Evolutionary conservation across 2,329 filamentous ascomycete genomes (phyloP).

Genomic region (Pseudogymnoascus sp.): DNA sequence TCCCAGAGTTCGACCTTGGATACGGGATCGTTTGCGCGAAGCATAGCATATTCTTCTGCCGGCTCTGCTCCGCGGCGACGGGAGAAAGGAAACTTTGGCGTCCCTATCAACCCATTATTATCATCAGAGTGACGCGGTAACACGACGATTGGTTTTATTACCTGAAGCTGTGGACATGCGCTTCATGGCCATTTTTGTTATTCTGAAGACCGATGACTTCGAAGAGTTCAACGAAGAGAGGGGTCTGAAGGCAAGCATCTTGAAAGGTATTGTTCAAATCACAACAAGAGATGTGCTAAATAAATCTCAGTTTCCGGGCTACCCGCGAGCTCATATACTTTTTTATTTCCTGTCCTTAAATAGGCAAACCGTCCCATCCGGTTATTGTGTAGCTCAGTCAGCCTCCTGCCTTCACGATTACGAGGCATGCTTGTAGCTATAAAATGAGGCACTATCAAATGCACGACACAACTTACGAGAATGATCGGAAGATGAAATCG

Average conservation of each 20-base stretch:
- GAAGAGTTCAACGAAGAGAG: neutral
- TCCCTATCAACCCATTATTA: constrained; percentile 10
- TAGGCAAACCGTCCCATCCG: neutral
- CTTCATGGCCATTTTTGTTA: neutral
- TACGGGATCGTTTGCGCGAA: constrained; percentile 38
- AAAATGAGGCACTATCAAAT: neutral
- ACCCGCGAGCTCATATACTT: neutral
- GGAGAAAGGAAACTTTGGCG: constrained; percentile 34
- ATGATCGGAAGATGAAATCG: neutral
- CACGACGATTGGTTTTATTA: neutral
- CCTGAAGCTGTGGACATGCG: neutral
- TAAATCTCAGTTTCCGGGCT: neutral
- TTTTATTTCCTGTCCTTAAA: neutral
- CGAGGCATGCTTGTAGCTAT: neutral
- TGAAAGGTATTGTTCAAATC: neutral
- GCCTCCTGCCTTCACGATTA: neutral
- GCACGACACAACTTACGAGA: neutral
- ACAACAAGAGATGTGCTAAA: neutral
- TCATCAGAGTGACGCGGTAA: neutral
- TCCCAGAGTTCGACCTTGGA: constrained; percentile 41
- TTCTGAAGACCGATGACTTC: neutral
- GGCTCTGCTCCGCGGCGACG: constrained; percentile 35
- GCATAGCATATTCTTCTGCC: constrained; percentile 37
- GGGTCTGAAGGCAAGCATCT: neutral
- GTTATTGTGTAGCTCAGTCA: neutral